A percentile compares a stretch with the other conserved stretches of the same genome.
Conservation (phyloP, 345 rosid species). For the Brassica carinata region DNA sequence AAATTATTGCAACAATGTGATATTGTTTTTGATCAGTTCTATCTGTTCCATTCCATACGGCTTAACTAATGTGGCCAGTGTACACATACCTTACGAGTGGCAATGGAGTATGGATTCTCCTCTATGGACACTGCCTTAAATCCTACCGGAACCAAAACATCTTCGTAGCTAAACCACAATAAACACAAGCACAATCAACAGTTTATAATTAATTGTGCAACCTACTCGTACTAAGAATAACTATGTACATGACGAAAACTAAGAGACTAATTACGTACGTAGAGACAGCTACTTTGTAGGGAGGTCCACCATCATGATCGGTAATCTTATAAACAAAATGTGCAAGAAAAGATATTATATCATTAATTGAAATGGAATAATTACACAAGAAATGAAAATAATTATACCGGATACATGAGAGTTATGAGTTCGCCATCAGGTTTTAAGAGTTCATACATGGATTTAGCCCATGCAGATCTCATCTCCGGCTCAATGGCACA, state of each 20-base stretch:
- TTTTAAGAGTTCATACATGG: too few species aligned
- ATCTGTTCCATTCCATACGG: not conserved
- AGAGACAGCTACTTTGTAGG: constrained; percentile 76
- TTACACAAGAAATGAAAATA: not conserved
- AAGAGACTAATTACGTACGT: constrained; percentile 24
- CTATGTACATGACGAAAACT: not conserved
- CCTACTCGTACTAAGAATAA: not conserved
- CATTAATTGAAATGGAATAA: not conserved
- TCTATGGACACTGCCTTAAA: constrained; percentile 60
- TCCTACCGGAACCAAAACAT: constrained; percentile 67
- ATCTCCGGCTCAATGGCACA: too few species aligned
- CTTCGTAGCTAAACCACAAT: constrained; percentile 58
- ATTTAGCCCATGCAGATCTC: too few species aligned
- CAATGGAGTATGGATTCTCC: constrained; percentile 68
- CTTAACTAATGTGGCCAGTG: not conserved
- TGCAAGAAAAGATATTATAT: not conserved
- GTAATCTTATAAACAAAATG: constrained; percentile 50
- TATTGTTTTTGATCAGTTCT: not conserved
- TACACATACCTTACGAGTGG: constrained; percentile 56
- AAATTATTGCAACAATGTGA: too few species aligned
- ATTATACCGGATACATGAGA: constrained; percentile 11
- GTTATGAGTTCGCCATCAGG: too few species aligned
- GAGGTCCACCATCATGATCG: constrained; percentile 84
- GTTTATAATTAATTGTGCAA: not conserved
- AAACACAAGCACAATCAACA: not conserved